Conservation (phyloP, 371 early-diverging fungal species). For the Umbelopsis sp. region DNA sequence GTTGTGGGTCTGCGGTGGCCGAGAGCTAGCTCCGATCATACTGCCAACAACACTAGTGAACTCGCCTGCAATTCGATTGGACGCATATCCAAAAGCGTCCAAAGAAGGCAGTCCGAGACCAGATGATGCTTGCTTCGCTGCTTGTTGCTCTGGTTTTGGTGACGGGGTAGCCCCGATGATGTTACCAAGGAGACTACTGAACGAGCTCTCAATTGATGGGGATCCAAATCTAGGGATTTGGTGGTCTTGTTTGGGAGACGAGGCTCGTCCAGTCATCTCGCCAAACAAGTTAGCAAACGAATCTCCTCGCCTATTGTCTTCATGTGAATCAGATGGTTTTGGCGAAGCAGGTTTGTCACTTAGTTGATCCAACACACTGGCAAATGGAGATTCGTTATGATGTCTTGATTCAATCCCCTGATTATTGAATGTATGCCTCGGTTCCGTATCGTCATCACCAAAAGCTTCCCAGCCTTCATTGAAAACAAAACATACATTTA, state of each 20-base stretch:
- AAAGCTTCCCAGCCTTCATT: conserved; percentile 27
- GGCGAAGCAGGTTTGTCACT: not conserved
- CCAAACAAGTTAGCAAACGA: not conserved
- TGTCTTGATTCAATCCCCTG: not conserved
- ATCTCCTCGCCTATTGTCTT: not conserved
- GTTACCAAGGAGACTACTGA: conserved; percentile 5
- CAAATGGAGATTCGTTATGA: not conserved
- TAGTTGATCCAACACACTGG: not conserved
- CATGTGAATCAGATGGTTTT: not conserved
- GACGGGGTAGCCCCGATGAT: conserved; percentile 1
- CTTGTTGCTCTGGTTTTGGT: conserved; percentile 5
- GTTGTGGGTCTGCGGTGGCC: not conserved
- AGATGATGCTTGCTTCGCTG: not conserved
- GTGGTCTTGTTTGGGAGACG: not conserved
- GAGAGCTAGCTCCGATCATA: conserved; percentile 9
- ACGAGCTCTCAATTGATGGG: not conserved
- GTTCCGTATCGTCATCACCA: not conserved
- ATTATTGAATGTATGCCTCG: not conserved
- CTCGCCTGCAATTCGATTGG: conserved; percentile 15
- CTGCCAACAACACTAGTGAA: conserved; percentile 10
- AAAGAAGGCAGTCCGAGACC: not conserved
- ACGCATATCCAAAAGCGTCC: not conserved
- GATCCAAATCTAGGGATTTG: too few species aligned
- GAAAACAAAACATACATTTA: too few species aligned
- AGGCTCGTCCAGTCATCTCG: not conserved